Evolutionary conservation across 2,329 filamentous ascomycete species (phyloP).

Genomic region (Tolypocladium sp.): DNA sequence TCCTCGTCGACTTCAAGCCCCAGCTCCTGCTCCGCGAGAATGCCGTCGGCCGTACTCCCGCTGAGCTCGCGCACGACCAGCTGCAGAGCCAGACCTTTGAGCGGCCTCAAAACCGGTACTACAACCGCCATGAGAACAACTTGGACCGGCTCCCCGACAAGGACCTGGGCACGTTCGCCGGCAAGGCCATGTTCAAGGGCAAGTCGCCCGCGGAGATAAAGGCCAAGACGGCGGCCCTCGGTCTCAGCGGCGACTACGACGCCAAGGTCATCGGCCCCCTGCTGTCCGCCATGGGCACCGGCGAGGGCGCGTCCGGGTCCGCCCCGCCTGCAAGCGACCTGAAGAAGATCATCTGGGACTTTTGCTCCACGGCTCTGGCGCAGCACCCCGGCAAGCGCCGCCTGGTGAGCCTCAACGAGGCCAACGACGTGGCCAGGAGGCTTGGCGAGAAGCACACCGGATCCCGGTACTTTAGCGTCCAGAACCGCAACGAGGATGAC

Average conservation of each 20-base stretch:
- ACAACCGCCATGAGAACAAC: slow-evolving; percentile 1
- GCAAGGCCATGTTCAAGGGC: slow-evolving; percentile 1
- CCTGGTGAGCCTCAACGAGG: slow-evolving; percentile 45
- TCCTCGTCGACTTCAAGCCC: slow-evolving; percentile 46
- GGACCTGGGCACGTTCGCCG: neutral
- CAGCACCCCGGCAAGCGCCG: slow-evolving; percentile 29
- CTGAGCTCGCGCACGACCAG: slow-evolving; percentile 54
- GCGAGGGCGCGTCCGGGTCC: slow-evolving; percentile 4
- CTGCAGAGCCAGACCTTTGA: slow-evolving; percentile 31
- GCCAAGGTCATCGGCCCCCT: slow-evolving; percentile 14
- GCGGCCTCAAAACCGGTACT: slow-evolving; percentile 6
- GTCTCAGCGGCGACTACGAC: slow-evolving; percentile 19
- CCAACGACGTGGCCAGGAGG: slow-evolving; percentile 48
- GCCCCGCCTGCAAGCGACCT: slow-evolving; percentile 3
- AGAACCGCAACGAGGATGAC: slow-evolving; percentile 15
- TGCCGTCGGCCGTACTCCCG: slow-evolving; percentile 63
- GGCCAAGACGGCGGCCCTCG: slow-evolving; percentile 11
- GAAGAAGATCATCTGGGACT: slow-evolving; percentile 21
- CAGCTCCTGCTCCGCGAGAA: slow-evolving; percentile 62
- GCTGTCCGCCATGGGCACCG: slow-evolving; percentile 14
- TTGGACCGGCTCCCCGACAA: slow-evolving; percentile 9
- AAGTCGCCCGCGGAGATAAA: slow-evolving; percentile 10
- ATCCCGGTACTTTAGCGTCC: slow-evolving; percentile 26
- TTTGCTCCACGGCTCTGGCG: slow-evolving; percentile 21
- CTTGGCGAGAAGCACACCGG: slow-evolving; percentile 39